Evolutionary conservation across 1,284 basidiomycete genomes (phyloP), one percentile per base, ranked within the genome.

Genomic region (Sanghuangporus sanghuang): DNA sequence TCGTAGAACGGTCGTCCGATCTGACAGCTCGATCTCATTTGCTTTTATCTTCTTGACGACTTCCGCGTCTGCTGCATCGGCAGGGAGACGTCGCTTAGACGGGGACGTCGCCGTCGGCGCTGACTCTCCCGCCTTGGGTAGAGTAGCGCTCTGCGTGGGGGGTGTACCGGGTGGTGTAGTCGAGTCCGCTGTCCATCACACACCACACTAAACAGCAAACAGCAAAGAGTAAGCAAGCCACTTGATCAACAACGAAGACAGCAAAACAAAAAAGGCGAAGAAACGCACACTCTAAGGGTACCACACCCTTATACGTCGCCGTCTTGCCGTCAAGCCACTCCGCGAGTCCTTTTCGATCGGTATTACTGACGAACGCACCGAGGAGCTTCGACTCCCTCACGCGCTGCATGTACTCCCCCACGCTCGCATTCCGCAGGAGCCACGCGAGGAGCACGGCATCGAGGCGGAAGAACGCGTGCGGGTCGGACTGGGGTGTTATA

Each of bases 321-420:
- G 80, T 77, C 67, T 82, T 84, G 18, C 92, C 92, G 67, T 89
- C 85, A 58, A 97, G 72, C 85, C 90, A 96, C 62, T 95, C 93
- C 32, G 92, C 84, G 0, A 96, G 85, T 46, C 80, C 81, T 75
- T 91, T 92, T 66, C 94, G 79, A 75, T 96, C 94, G 1, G 92
- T 93, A 48, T 93, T 86, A 69, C 90, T 88, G 50, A 96, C 92
- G 72, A 93, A 92, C 0, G 88, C 87, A 36, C 85, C 81, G 1
- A 82, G 79, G 36, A 93, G 76, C 1, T 90, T 90, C 60, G 81
- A 83, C 69, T 91, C 87, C 66, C 92, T 81, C 3, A 87, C 87
- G 69, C 91, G 87, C 73, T 88, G 89, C 83, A 96, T 87, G 75
- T 96, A 97, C 69, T 95, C 93, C 27, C 88, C 90, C 40, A 87